A percentile compares a stretch with the other conserved stretches of the same genome.
These are phyloP conservation scores for Carex myosuroides DNA, from an alignment of 176 grass and related monocot genomes.

Conservation along the genomic window DNA sequence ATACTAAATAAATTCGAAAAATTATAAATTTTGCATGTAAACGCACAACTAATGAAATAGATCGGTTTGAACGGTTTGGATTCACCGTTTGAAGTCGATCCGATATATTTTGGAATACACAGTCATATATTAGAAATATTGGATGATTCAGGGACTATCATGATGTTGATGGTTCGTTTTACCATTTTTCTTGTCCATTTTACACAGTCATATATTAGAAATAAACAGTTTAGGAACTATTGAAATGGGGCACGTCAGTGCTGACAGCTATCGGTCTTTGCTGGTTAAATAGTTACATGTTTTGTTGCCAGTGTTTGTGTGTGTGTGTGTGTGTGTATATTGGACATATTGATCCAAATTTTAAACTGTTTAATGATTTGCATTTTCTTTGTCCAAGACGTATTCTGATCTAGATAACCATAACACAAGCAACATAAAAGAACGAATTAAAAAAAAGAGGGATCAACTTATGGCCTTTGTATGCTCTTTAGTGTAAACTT, in stretches of 20 bases:
- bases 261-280: background rate
- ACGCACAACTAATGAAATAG: too few species aligned
- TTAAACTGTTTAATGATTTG: background rate
- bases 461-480: background rate
- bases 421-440: background rate
- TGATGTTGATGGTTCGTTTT: background rate
- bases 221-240: background rate
- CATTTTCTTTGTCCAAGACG: background rate
- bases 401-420: background rate
- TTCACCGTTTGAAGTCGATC: too few species aligned
- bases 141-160: background rate
- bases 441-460: background rate
- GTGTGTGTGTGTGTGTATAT: background rate
- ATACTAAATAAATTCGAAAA: too few species aligned
- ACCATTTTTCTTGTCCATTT: background rate
- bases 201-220: background rate
- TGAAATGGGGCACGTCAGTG: background rate
- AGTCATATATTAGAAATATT: too few species aligned
- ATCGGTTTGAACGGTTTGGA: too few species aligned
- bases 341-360: background rate
- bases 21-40: too few species aligned
- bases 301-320: background rate
- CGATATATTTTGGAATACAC: too few species aligned
- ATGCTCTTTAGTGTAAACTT: background rate
- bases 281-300: background rate